Conservation (phyloP, 2,329 filamentous ascomycete genomes). For the Thielaviopsis punctulata region DNA sequence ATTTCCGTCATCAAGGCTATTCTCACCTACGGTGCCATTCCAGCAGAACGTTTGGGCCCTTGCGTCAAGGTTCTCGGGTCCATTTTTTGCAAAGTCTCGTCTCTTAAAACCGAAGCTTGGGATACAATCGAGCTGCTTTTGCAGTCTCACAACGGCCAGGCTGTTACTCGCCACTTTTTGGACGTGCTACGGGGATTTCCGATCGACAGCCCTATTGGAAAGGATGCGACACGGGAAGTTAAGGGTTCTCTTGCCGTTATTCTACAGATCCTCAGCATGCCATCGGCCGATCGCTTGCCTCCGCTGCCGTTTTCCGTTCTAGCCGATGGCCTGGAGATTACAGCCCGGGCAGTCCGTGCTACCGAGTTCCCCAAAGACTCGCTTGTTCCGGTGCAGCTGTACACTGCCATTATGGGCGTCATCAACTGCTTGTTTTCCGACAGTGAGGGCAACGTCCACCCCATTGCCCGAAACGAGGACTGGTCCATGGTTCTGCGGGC, state of each 20-base stretch:
- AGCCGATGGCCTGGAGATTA: constrained; percentile 35
- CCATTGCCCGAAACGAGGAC: constrained; percentile 45
- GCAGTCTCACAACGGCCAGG: constrained; percentile 56
- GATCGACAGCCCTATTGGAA: constrained; percentile 28
- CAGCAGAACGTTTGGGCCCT: constrained; percentile 40
- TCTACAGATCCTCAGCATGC: constrained; percentile 44
- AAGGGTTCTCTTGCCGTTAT: constrained; percentile 46
- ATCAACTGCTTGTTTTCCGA: constrained; percentile 39
- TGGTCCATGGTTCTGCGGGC: constrained; percentile 46
- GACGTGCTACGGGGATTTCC: constrained; percentile 39
- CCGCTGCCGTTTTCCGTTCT: constrained; percentile 40
- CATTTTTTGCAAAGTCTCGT: constrained; percentile 48
- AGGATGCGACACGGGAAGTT: constrained; percentile 37
- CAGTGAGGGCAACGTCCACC: constrained; percentile 33
- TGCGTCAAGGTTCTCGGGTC: constrained; percentile 57
- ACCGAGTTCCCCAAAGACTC: constrained; percentile 8
- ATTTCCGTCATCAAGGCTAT: constrained; percentile 53
- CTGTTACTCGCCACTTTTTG: constrained; percentile 47
- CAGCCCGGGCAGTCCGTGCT: constrained; percentile 7
- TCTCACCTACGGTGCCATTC: constrained; percentile 55
- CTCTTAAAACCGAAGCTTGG: constrained; percentile 48
- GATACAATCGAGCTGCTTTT: constrained; percentile 52
- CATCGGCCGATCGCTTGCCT: constrained; percentile 40
- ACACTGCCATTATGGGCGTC: constrained; percentile 30
- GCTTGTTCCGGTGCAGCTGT: constrained; percentile 25